These are phyloP conservation scores for Colletotrichum tropicale DNA, from an alignment of 2,329 filamentous ascomycete species.

Conservation along the genomic window DNA sequence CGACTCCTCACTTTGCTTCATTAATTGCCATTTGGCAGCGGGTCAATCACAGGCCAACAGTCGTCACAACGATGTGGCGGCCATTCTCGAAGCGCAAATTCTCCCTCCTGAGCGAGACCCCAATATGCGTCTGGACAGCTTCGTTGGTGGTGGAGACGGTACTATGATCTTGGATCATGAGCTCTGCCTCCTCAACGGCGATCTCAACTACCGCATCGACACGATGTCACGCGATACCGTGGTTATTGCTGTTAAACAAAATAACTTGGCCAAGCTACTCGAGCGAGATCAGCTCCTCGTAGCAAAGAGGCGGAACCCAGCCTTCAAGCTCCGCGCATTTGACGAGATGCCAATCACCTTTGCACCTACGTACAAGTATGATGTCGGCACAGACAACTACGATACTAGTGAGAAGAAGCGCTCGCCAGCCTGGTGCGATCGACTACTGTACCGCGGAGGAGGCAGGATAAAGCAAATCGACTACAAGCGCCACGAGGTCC, in stretches of 20 bases:
- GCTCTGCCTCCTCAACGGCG: constrained; percentile 94
- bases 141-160: constrained; percentile 90
- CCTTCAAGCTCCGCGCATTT: constrained; percentile 87
- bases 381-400: constrained; percentile 92
- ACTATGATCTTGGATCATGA: constrained; percentile 96
- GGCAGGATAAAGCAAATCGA: constrained; percentile 86
- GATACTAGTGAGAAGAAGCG: constrained; percentile 95
- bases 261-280: constrained; percentile 83
- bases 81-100: constrained; percentile 80
- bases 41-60: constrained; percentile 89
- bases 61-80: constrained; percentile 90
- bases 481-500: constrained; percentile 87
- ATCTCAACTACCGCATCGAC: constrained; percentile 98
- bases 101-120: constrained; percentile 76
- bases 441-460: constrained; percentile 82
- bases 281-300: constrained; percentile 94
- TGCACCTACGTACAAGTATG: constrained; percentile 97
- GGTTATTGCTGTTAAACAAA: constrained; percentile 79
- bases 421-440: constrained; percentile 95
- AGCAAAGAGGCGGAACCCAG: constrained; percentile 85
- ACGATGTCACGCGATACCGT: constrained; percentile 95
- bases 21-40: constrained; percentile 96
- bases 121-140: constrained; percentile 74
- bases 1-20: constrained; percentile 91
- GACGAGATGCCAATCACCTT: constrained; percentile 91